Evolutionary conservation across 352 stramenopile species (phyloP).

Genomic region (Pythium monospermum): DNA sequence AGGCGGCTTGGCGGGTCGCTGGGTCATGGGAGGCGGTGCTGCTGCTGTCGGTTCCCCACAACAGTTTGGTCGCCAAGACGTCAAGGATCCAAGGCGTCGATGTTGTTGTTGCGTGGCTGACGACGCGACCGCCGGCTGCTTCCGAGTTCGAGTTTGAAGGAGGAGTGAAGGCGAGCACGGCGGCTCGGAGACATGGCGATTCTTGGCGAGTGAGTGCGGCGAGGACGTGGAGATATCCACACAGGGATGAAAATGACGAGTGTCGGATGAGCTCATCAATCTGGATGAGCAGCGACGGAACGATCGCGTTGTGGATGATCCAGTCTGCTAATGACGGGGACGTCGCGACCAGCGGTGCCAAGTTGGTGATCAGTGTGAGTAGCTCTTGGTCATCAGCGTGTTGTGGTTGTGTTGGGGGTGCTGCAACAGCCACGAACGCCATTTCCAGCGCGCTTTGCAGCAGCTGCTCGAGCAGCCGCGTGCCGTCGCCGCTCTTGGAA

Average conservation of each 20-base stretch:
- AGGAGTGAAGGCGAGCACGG: background rate
- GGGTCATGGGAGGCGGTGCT: background rate
- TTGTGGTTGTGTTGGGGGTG: too few relatives aligned
- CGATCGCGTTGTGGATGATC: background rate
- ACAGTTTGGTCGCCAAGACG: background rate
- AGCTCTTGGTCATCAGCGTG: too few relatives aligned
- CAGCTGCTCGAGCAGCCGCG: too few relatives aligned
- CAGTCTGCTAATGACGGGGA: background rate
- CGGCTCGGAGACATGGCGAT: background rate
- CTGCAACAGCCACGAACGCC: too few relatives aligned
- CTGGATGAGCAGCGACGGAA: background rate
- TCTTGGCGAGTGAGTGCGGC: background rate
- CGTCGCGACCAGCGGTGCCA: background rate
- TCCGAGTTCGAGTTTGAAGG: background rate
- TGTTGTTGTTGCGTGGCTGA: too few relatives aligned
- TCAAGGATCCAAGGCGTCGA: slow-evolving; percentile 8
- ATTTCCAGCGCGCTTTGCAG: too few relatives aligned
- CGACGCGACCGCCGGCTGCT: background rate
- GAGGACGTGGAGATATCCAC: slow-evolving; percentile 6
- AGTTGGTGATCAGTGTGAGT: slow-evolving; percentile 2
- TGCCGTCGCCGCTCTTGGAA: too few relatives aligned
- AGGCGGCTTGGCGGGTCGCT: slow-evolving; percentile 7
- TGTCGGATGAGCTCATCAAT: background rate
- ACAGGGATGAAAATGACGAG: background rate
- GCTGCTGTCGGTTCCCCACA: slow-evolving; percentile 5